These are phyloP conservation scores for Psidium friedrichsthalianum DNA, from an alignment of 345 rosid species.

Conservation along the genomic window DNA sequence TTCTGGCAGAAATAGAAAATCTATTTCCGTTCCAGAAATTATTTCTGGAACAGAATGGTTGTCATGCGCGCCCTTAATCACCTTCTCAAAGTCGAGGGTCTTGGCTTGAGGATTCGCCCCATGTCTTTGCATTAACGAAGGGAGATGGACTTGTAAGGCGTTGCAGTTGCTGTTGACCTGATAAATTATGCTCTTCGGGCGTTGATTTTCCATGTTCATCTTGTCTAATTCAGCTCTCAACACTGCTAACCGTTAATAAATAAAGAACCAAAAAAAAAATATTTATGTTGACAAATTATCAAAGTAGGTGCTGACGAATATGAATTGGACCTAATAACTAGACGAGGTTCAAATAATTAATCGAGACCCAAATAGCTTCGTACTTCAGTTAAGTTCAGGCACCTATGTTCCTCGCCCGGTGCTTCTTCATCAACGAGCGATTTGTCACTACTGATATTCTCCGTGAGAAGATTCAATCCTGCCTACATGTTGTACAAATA, in stretches of 20 bases:
- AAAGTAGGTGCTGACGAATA: neutral
- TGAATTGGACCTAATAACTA: neutral
- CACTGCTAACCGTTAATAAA: conserved; percentile 14
- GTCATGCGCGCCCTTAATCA: too few relatives aligned
- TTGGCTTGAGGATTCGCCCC: neutral
- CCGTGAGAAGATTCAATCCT: neutral
- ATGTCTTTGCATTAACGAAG: conserved; percentile 18
- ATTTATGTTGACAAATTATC: neutral
- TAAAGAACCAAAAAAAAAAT: neutral
- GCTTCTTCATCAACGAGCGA: neutral
- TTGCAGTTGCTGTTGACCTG: conserved; percentile 26
- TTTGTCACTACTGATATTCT: neutral
- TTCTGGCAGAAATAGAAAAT: too few relatives aligned
- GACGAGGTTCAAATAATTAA: neutral
- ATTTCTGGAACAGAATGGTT: too few relatives aligned
- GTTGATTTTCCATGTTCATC: conserved; percentile 36
- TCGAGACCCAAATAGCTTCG: neutral
- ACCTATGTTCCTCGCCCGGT: neutral
- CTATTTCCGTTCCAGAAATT: too few relatives aligned
- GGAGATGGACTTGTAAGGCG: conserved; percentile 37
- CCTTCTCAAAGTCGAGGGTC: neutral
- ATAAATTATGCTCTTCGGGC: conserved; percentile 25
- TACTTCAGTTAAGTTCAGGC: neutral
- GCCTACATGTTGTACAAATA: neutral
- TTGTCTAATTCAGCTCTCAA: conserved; percentile 26